Percentiles rank a stretch among this genome's conserved stretches.
phyloP scores from a whole-genome alignment of 305 asterid genomes.

The Fraxinus sp. region DNA sequence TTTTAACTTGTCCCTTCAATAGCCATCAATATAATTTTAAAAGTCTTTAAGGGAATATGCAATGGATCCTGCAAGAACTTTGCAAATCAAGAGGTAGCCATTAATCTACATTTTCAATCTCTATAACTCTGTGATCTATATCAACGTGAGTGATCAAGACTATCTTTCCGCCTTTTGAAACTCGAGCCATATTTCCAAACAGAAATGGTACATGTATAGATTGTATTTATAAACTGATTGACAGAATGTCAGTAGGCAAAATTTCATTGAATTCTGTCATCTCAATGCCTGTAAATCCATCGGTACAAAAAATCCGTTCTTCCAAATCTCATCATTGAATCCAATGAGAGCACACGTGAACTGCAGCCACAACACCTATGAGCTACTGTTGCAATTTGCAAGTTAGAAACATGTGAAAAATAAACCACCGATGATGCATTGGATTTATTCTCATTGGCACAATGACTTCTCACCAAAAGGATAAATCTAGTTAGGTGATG shows the following conservation, averaged over 20 bases:
- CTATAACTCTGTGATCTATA: background rate
- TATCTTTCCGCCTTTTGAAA: no score
- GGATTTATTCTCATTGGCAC: background rate
- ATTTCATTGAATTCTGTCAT: no score
- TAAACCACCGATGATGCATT: background rate
- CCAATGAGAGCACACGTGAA: background rate
- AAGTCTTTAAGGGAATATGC: background rate
- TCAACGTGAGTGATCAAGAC: no score
- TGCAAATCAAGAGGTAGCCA: background rate
- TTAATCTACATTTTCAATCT: background rate
- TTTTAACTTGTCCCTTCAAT: background rate
- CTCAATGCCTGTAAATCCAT: background rate
- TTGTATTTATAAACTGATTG: background rate
- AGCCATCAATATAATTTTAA: background rate
- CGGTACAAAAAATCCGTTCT: background rate
- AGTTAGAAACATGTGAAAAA: background rate
- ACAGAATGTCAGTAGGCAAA: background rate
- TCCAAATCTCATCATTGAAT: background rate
- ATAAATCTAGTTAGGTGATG: background rate
- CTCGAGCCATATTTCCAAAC: background rate
- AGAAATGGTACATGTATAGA: background rate
- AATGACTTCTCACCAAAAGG: background rate
- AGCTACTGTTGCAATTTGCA: background rate
- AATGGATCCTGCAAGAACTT: background rate
- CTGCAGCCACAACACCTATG: background rate